A percentile compares a stretch with the other conserved stretches of the same genome.
phyloP scores from a whole-genome alignment of 2,329 filamentous ascomycete genomes.

The Xylaria sp. region DNA sequence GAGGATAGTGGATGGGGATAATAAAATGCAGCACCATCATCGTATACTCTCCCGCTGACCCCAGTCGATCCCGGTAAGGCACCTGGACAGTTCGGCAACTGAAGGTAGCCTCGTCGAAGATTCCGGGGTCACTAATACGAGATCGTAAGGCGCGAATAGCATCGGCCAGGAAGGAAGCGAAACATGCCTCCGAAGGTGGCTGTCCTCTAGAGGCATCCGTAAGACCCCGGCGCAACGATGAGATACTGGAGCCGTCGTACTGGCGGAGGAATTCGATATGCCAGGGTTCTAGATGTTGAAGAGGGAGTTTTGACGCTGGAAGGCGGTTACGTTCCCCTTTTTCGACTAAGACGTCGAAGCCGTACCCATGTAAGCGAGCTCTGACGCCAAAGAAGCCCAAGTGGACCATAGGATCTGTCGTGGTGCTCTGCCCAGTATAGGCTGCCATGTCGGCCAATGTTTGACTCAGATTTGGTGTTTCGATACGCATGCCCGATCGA shows the following conservation, averaged over 20 bases:
- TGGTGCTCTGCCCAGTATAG: constrained; percentile 61
- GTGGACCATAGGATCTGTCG: constrained; percentile 65
- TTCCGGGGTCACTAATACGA: constrained; percentile 52
- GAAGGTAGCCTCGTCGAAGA: constrained; percentile 57
- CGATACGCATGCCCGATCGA: constrained; percentile 78
- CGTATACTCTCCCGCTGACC: constrained; percentile 44
- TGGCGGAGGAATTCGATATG: constrained; percentile 66
- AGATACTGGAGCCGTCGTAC: constrained; percentile 59
- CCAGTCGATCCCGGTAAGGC: constrained; percentile 49
- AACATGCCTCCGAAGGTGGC: constrained; percentile 56
- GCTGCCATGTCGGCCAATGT: constrained; percentile 73
- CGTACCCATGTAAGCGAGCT: constrained; percentile 61
- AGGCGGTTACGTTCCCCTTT: constrained; percentile 68
- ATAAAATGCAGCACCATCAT: constrained; percentile 70
- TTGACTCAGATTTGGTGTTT: constrained; percentile 67
- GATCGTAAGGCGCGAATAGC: constrained; percentile 53
- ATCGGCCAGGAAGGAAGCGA: constrained; percentile 57
- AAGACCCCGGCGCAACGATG: constrained; percentile 54
- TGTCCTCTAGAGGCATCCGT: constrained; percentile 51
- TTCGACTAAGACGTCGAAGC: constrained; percentile 72
- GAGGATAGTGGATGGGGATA: constrained; percentile 68
- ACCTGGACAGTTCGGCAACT: constrained; percentile 54
- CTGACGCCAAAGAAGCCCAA: constrained; percentile 68
- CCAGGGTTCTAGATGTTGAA: constrained; percentile 63
- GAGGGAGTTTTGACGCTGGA: constrained; percentile 66